Evolutionary conservation across 2,329 filamentous ascomycete genomes (phyloP), one percentile per base, ranked within the genome.

Genomic region (Biscogniauxia sp.): DNA sequence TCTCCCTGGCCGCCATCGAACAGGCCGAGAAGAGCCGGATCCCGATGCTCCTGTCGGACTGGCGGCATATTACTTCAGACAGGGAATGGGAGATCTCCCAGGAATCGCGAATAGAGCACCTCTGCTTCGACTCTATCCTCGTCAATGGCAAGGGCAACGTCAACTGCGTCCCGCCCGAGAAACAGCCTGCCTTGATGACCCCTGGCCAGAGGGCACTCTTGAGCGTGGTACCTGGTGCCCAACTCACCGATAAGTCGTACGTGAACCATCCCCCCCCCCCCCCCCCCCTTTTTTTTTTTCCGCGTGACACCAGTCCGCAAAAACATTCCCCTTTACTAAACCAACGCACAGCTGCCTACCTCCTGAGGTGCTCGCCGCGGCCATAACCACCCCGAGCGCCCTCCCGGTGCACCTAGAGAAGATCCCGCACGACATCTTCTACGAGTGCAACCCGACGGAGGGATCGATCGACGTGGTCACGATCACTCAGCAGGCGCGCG

Each of bases 121-220:
- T 79, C 0, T 89, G 87, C 74, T 84, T 84, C 63, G 86, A 88
- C 67, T 81, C 84, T 0, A 75, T 89, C 15, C 72, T 89, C 11
- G 77, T 89, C 55, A 88, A 89, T 60, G 87, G 87, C 23, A 84
- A 86, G 64, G 85, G 85, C 2, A 76, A 77, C 1, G 80, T 85
- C 0, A 73, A 80, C 54, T 88, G 86, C 68, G 75, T 82, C 50
- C 69, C 77, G 0, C 72, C 74, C 5, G 75, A 76, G 4, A 74
- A 82, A 49, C 75, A 86, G 5, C 72, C 76, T 28, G 67, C 74
- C 2, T 75, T 78, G 6, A 61, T 76, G 19, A 73, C 62, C 5
- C 62, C 70, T 0, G 59, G 69, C 2, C 78, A 80, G 41, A 67
- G 69, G 55, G 28, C 37, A 0, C 70, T 74, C 3, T 64, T 80